Conservation (phyloP, 202 grass and related monocot species). For the Schoenoplectus triqueter region DNA sequence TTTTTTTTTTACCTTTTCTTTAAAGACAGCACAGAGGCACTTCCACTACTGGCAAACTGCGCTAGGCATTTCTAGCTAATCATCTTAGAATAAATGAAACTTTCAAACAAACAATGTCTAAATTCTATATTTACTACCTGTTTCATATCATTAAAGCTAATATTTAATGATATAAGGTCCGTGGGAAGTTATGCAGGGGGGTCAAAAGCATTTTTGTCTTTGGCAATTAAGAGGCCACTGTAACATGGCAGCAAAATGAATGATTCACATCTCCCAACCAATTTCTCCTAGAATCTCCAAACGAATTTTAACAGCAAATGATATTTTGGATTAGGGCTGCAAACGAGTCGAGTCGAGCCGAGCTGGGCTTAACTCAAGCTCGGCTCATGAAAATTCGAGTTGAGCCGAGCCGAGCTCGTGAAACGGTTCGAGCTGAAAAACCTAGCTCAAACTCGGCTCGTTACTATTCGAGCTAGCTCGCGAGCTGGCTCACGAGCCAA, state of each 20-base stretch:
- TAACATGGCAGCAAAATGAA: conserved; percentile 27
- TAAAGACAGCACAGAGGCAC: conserved; percentile 42
- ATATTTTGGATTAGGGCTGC: neutral
- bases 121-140: conserved; percentile 38
- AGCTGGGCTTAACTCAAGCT: too few relatives aligned
- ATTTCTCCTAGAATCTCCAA: conserved; percentile 7
- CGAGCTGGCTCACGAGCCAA: too few relatives aligned
- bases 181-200: conserved; percentile 35
- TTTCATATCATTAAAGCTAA: conserved; percentile 32
- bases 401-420: too few relatives aligned
- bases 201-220: conserved; percentile 45
- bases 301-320: neutral
- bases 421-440: too few relatives aligned
- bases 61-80: conserved; percentile 41
- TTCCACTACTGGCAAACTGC: conserved; percentile 45
- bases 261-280: conserved; percentile 20
- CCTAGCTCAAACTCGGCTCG: too few relatives aligned
- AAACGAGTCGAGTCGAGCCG: too few relatives aligned
- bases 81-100: conserved; percentile 39
- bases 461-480: too few relatives aligned
- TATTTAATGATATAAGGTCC: conserved; percentile 44
- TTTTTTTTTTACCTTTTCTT: conserved; percentile 37
- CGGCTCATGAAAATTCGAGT: too few relatives aligned
- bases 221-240: conserved; percentile 34
- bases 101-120: conserved; percentile 36